These are phyloP conservation scores for Neurospora sp. DNA, from an alignment of 2,329 filamentous ascomycete genomes.

Conservation along the genomic window DNA sequence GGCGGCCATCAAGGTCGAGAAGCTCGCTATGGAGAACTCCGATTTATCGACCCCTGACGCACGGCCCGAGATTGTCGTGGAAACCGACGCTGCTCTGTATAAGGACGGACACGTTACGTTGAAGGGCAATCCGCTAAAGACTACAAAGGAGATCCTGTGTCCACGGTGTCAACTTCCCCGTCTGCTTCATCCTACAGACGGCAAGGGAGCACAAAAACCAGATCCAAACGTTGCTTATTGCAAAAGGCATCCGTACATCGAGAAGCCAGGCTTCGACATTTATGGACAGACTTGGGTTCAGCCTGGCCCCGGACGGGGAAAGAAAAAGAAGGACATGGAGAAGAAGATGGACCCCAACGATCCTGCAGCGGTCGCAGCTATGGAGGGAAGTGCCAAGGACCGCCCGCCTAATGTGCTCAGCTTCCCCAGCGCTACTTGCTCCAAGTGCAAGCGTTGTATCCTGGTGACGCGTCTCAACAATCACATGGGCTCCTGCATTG, in stretches of 20 bases:
- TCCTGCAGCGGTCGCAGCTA: slow-evolving; percentile 13
- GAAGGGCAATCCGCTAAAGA: slow-evolving; percentile 63
- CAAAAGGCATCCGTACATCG: slow-evolving; percentile 68
- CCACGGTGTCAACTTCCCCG: slow-evolving; percentile 65
- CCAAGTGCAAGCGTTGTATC: slow-evolving; percentile 57
- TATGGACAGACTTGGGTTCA: slow-evolving; percentile 75
- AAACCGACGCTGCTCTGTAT: slow-evolving; percentile 60
- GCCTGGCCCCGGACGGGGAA: slow-evolving; percentile 58
- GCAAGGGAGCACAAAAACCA: slow-evolving; percentile 54
- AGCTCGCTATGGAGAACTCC: slow-evolving; percentile 45
- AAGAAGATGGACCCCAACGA: slow-evolving; percentile 39
- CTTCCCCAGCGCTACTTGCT: slow-evolving; percentile 56
- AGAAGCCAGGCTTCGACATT: slow-evolving; percentile 67
- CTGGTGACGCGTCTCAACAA: slow-evolving; percentile 56
- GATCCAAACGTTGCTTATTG: slow-evolving; percentile 65
- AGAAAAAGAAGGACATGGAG: slow-evolving; percentile 71
- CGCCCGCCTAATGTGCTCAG: slow-evolving; percentile 51
- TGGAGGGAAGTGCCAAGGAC: slow-evolving; percentile 34
- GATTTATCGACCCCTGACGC: slow-evolving; percentile 43
- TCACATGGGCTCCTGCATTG: slow-evolving; percentile 59
- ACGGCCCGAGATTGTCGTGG: slow-evolving; percentile 45
- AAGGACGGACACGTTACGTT: slow-evolving; percentile 58
- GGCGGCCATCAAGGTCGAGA: slow-evolving; percentile 54
- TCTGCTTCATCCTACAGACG: slow-evolving; percentile 62
- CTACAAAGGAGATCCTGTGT: slow-evolving; percentile 62